Evolutionary conservation across 495 filamentous ascomycete species (phyloP).

Genomic region (Immersiella caudata): DNA sequence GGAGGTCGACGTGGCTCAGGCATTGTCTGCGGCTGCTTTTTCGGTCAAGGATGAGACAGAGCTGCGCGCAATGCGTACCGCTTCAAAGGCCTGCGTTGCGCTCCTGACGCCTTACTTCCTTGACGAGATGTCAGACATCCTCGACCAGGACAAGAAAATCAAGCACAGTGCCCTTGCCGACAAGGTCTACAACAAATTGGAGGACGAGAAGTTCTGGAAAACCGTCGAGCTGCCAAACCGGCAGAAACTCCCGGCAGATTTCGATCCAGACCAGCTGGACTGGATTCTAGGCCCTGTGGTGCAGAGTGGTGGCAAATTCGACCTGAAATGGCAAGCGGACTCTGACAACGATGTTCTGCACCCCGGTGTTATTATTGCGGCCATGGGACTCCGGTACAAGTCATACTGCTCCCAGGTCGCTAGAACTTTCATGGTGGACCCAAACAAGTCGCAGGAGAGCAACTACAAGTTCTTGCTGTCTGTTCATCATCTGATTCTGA

Average conservation of each 20-base stretch:
- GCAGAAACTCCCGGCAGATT: conserved; percentile 78
- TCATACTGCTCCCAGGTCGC: conserved; percentile 89
- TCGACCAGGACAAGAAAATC: conserved; percentile 95
- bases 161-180: conserved; percentile 80
- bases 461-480: conserved; percentile 91
- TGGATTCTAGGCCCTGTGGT: conserved; percentile 91
- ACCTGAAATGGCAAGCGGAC: conserved; percentile 74
- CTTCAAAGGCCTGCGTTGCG: conserved; percentile 88
- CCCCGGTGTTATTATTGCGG: conserved; percentile 86
- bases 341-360: conserved; percentile 85
- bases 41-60: conserved; percentile 97
- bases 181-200: conserved; percentile 86
- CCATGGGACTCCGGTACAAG: conserved; percentile 90
- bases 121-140: conserved; percentile 93
- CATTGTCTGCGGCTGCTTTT: conserved; percentile 79
- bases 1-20: conserved; percentile 82
- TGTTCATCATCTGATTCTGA: conserved; percentile 83
- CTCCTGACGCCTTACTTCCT: conserved; percentile 93
- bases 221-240: conserved; percentile 66
- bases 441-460: conserved; percentile 89
- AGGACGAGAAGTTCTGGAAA: conserved; percentile 90
- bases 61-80: conserved; percentile 88
- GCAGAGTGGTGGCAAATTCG: conserved; percentile 94
- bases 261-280: conserved; percentile 89
- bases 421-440: conserved; percentile 93